Percentiles rank a stretch among this genome's conserved stretches.
phyloP scores from a whole-genome alignment of 768 basidiomycete species.

The Gelatoporia subvermispora region DNA sequence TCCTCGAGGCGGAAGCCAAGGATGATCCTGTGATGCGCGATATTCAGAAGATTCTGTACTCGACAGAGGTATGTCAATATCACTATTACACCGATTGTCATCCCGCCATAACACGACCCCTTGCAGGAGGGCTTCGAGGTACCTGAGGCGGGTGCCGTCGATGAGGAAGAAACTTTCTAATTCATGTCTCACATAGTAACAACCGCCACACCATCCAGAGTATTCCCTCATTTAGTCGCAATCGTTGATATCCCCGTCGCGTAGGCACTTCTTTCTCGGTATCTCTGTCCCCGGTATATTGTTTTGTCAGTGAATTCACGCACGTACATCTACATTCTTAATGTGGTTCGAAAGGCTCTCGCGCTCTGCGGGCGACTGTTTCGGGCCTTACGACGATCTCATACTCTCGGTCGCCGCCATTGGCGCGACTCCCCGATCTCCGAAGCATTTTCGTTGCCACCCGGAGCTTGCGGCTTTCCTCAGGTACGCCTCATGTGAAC shows the following conservation, averaged over 20 bases:
- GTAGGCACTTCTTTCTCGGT: neutral
- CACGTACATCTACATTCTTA: no score
- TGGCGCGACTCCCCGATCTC: no score
- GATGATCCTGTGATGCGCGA: slow-evolving; percentile 61
- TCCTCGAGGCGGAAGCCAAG: slow-evolving; percentile 48
- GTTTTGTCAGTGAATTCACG: no score
- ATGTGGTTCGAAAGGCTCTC: no score
- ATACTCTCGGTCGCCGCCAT: no score
- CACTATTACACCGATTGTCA: neutral
- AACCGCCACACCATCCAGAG: neutral
- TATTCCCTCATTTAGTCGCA: neutral
- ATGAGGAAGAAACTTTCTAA: slow-evolving; percentile 82
- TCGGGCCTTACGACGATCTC: no score
- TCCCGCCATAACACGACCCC: slow-evolving; percentile 3
- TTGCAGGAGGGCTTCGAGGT: slow-evolving; percentile 89
- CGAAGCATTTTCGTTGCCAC: no score
- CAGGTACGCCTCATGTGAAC: no score
- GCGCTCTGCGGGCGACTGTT: no score
- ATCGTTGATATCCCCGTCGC: neutral
- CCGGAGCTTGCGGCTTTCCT: no score
- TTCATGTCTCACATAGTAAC: neutral
- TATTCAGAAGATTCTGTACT: slow-evolving; percentile 91
- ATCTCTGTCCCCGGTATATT: neutral
- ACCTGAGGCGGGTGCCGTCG: slow-evolving; percentile 57
- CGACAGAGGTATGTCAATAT: slow-evolving; percentile 71